phyloP scores from a whole-genome alignment of 2,329 filamentous ascomycete species.

The Fusarium oligoseptatum region DNA sequence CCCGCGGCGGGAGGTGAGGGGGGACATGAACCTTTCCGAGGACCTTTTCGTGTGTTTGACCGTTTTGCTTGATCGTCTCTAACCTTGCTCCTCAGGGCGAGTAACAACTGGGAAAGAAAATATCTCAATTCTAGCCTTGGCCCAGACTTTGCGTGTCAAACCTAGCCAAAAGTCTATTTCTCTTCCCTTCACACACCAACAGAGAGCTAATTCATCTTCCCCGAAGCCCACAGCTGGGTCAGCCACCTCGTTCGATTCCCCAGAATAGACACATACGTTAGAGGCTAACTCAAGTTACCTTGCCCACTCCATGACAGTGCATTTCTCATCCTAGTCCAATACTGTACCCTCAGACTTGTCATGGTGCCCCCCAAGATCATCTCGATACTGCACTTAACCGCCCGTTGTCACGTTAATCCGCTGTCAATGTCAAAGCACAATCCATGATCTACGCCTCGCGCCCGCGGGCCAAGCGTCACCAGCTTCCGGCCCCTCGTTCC shows the following conservation, averaged over 20 bases:
- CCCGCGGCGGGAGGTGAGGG: neutral
- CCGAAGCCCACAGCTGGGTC: conserved; percentile 16
- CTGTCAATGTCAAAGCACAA: conserved; percentile 15
- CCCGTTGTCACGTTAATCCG: conserved; percentile 19
- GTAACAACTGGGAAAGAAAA: conserved; percentile 12
- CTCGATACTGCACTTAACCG: conserved; percentile 3
- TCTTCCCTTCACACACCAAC: neutral
- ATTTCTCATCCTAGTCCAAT: conserved; percentile 21
- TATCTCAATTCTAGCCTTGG: conserved; percentile 29
- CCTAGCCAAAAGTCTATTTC: conserved; percentile 31
- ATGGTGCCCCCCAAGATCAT: neutral
- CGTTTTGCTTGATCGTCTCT: conserved; percentile 12
- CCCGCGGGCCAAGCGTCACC: conserved; percentile 17
- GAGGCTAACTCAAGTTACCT: neutral
- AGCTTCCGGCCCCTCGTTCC: conserved; percentile 20
- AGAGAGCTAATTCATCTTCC: conserved; percentile 21
- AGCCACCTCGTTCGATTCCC: conserved; percentile 35
- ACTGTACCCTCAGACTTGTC: neutral
- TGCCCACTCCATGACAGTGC: conserved; percentile 13
- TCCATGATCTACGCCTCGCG: conserved; percentile 13
- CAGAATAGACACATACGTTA: neutral
- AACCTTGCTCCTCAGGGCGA: conserved; percentile 5
- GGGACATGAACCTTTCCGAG: neutral
- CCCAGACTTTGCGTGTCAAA: conserved; percentile 4
- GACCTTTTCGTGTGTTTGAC: conserved; percentile 6